Base-by-base conservation (phyloP, 345 rosid species). In the Noccaea bulbosa region DNA sequence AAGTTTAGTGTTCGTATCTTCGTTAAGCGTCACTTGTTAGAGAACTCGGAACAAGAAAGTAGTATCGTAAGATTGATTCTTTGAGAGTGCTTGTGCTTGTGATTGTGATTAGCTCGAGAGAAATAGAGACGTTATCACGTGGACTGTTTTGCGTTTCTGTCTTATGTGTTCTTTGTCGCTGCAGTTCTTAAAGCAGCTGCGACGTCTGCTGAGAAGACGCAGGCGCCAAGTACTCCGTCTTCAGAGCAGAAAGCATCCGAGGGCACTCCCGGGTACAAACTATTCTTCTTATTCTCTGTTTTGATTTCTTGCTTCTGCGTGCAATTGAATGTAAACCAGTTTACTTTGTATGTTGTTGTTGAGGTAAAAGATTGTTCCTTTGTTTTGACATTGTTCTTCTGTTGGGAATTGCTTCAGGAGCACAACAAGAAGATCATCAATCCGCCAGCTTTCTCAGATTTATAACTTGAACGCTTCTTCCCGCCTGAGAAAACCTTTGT, bases 391-490 rank as follows among this genome's bases (percentile, higher is more conserved):
- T 46, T 38, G 16, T 30, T 52, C 11, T 74, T 52, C 24, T 44
- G 2, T 57, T 65, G 66, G 48, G 33, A 62, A 24, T 58, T 80
- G 55, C 64, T 81, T 46, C 86, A 94, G 99, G 87, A 81, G 70
- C 71, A 81, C 95, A 43, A 78, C 67, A 58, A 78, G 97, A 78
- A 80, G 70, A 70, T 82, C 92, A 38, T 87, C 99, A 61, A 82
- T 86, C 58, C 85, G 89, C 62, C 99, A 88, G 74, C 96, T 91
- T 46, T 89, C 96, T 24, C 97, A 91, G 73, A 88, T 94, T 75
- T 88, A 84, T 73, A 91, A 86, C 79, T 76, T 94, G 79, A 88
- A 85, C 11, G 77, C 84, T 70, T 70, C 92, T 34, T 24, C 85
- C 24, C 99, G 93, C 41, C 77, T 86, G 66, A 89, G 82, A 81